Evolutionary conservation across 2,329 filamentous ascomycete species (phyloP), one percentile per base, ranked within the genome.

Genomic region (Paraphaeosphaeria minitans): DNA sequence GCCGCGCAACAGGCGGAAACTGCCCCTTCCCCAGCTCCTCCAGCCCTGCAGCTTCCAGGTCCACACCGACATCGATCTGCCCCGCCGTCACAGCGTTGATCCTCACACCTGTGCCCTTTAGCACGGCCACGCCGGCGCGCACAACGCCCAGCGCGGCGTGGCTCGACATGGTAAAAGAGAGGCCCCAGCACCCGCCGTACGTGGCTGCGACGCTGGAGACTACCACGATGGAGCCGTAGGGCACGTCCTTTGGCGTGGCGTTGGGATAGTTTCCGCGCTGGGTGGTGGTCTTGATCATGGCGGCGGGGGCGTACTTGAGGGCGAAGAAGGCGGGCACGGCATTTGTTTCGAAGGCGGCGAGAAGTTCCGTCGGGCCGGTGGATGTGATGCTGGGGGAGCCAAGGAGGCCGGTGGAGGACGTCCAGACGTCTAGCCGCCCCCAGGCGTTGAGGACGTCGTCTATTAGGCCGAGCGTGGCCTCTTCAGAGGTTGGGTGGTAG

Each of bases 191-290:
- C 3, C 80, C 77, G 8, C 85, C 85, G 61, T 85, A 84, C 22
- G 82, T 83, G 27, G 81, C 82, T 1, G 85, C 85, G 0, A 87
- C 84, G 46, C 78, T 82, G 19, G 81, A 81, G 2, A 88, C 84
- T n/a, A 88, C 84, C 45, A 88, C 81, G 58, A 88, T 87, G 62
- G 81, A 84, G 2, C 86, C 86, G 66, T 88, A 88, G n/a, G 79
- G 78, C 50, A 82, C 79, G 63, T 83, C 82, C 66, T 88, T 88
- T 0, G 84, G 84, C 13, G 84, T 83, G 0, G 86, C 86, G 65
- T 88, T 88, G 0, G 84, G 79, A 66, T 89, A 88, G 45, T 70
- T 79, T 8, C 82, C 80, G 61, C 83, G 24, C 24, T 27, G 83
- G 0, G 81, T 78, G 0, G 83, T 83, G 7, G 82, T 81, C 69